Conservation (phyloP, 257 asterid genomes). For the Nicotiana tabacum region DNA sequence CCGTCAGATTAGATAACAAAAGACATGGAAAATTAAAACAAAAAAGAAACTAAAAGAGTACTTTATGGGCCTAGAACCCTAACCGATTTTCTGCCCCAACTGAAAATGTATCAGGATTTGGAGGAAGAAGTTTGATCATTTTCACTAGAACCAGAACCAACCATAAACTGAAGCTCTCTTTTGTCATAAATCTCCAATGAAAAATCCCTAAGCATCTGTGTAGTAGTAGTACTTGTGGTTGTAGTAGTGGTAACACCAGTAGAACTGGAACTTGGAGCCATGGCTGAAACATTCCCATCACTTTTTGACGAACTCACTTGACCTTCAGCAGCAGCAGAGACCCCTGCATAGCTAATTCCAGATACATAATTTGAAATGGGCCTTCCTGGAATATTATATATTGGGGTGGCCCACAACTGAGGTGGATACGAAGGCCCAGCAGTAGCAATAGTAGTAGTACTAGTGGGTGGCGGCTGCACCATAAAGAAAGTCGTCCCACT, state of each 20-base stretch:
- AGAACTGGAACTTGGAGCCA: conserved; percentile 37
- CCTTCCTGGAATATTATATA: conserved; percentile 41
- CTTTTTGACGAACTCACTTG: not conserved
- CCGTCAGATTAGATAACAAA: not conserved
- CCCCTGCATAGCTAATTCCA: conserved; percentile 19
- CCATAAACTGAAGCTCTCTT: conserved; percentile 84
- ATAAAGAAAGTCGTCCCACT: conserved; percentile 48
- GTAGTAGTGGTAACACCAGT: conserved; percentile 10
- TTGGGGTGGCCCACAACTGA: conserved; percentile 78
- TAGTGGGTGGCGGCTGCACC: conserved; percentile 42
- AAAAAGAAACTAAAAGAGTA: not conserved
- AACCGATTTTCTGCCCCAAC: not conserved
- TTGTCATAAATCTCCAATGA: conserved; percentile 54
- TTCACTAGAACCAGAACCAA: conserved; percentile 23
- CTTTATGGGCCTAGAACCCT: not conserved
- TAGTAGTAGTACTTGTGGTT: not conserved
- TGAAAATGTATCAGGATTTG: conserved; percentile 23
- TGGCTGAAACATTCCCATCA: conserved; percentile 22
- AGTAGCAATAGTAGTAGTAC: conserved; percentile 12
- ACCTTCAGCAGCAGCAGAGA: conserved; percentile 11
- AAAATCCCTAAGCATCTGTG: conserved; percentile 56
- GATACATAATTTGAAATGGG: conserved; percentile 44
- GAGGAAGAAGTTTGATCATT: conserved; percentile 33
- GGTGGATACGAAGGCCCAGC: conserved; percentile 44
- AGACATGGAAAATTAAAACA: not conserved